A percentile compares a stretch with the other conserved stretches of the same genome.
Conservation (phyloP, 768 basidiomycete species). For the Basidioascus undulatus region DNA sequence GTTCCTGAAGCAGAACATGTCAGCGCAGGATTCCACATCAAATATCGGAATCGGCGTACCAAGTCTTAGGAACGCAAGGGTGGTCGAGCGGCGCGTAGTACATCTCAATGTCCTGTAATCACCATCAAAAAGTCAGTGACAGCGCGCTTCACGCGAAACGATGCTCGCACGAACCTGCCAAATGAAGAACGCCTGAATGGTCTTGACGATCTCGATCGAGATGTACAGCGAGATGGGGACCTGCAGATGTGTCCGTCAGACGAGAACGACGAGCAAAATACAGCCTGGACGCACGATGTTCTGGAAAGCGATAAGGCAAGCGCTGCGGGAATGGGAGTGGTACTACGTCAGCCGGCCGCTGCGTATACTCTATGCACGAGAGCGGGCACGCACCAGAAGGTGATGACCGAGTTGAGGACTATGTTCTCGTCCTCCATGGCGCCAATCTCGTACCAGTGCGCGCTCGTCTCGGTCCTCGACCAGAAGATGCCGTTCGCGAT, state of each 20-base stretch:
- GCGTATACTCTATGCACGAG: not conserved
- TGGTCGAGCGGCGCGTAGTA: slow-evolving; percentile 72
- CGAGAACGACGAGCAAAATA: too few species aligned
- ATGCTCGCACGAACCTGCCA: slow-evolving; percentile 41
- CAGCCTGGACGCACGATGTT: too few species aligned
- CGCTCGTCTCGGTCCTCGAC: slow-evolving; percentile 34
- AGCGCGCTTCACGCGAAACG: too few species aligned
- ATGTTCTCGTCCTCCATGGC: slow-evolving; percentile 35
- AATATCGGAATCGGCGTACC: too few species aligned
- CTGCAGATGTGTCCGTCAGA: too few species aligned
- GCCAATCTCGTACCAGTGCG: slow-evolving; percentile 42
- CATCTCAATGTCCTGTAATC: slow-evolving; percentile 66
- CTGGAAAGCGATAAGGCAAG: slow-evolving; percentile 85
- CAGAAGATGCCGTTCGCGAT: slow-evolving; percentile 54
- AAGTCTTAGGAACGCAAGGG: slow-evolving; percentile 81
- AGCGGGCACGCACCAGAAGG: slow-evolving; percentile 48
- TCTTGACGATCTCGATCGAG: slow-evolving; percentile 94
- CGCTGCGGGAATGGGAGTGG: slow-evolving; percentile 24
- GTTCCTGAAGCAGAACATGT: too few species aligned
- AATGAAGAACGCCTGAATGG: slow-evolving; percentile 90
- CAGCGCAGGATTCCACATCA: too few species aligned
- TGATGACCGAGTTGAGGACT: slow-evolving; percentile 55
- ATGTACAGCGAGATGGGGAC: slow-evolving; percentile 86
- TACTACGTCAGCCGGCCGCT: not conserved
- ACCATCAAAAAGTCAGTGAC: too few species aligned